Base-by-base conservation (phyloP, 1,284 basidiomycete species). In the Wallemia mellicola region DNA sequence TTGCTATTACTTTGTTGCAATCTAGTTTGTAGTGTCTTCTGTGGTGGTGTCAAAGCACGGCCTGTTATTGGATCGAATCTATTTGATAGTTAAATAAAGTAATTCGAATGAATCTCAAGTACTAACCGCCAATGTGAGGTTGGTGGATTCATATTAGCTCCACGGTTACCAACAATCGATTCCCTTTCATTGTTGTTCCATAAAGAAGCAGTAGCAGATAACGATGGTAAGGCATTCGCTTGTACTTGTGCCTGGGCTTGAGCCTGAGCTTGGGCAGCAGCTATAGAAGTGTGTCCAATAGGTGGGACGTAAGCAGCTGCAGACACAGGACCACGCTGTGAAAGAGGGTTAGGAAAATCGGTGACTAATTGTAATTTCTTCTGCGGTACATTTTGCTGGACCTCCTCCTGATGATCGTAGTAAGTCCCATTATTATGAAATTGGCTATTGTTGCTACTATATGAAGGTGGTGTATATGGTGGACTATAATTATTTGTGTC, bases 181-280 rank as follows among this genome's bases (percentile, higher is more conserved):
- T 48, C 14, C 22, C 38, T 48, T 3, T 82, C 79, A 65, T 77
- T 79, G 64, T 77, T 76, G 59, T 79, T 79, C 78, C 79, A 81
- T 15, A 70, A 58, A 60, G 61, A 28, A 59, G 56, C 27, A 58
- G 67, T 60, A 54, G 68, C 66, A 25, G 28, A 59, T 7, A 26
- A 28, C 27, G 58, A 11, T 58, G 54, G 74, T 75, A n/a, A n/a
- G 65, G 69, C 69, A 60, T 59, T 64, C 59, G 61, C 64, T 61
- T 32, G 62, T 62, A 15, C 60, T 59, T 33, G 61, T 64, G n/a
- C 60, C 61, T 60, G 62, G 69, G 68, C 64, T 70, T 59, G 38
- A 19, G 58, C 67, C 60, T 38, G 68, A 66, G 24, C 71, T 71
- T n/a, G n/a, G n/a, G n/a, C n/a, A n/a, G n/a, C n/a, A n/a, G n/a